Percentiles rank a stretch among this genome's conserved stretches.
These are phyloP conservation scores for Lentinula boryana DNA, from an alignment of 768 basidiomycete species.

Conservation along the genomic window DNA sequence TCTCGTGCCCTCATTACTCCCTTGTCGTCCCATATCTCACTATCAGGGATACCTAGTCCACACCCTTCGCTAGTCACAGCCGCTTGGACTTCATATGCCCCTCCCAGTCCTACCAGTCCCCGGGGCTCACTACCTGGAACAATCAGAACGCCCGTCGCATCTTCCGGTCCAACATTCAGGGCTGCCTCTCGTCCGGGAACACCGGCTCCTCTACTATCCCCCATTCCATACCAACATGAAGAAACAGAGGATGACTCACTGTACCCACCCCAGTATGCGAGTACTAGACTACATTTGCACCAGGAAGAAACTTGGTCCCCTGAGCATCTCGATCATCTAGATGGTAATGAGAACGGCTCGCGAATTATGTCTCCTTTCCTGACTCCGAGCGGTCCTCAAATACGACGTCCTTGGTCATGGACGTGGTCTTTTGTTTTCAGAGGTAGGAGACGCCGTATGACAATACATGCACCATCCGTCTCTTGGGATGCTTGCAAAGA, in stretches of 20 bases:
- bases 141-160: constrained; percentile 33
- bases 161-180: constrained; percentile 31
- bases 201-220: constrained; percentile 35
- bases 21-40: constrained; percentile 10
- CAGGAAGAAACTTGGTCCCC: constrained; percentile 25
- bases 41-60: constrained; percentile 6
- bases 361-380: constrained; percentile 14
- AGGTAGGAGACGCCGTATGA: constrained; percentile 51
- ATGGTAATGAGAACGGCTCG: constrained; percentile 12
- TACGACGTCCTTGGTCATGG: constrained; percentile 26
- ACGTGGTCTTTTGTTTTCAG: constrained; percentile 50
- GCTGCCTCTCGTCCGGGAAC: constrained; percentile 36
- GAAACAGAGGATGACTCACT: constrained; percentile 46
- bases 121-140: constrained; percentile 27
- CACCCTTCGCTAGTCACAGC: constrained; percentile 24
- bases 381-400: constrained; percentile 2
- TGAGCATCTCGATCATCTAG: constrained; percentile 21
- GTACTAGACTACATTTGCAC: constrained; percentile 26
- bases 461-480: constrained; percentile 32
- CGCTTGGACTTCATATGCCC: constrained; percentile 38
- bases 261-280: constrained; percentile 44
- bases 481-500: constrained; percentile 17
- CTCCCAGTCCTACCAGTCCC: constrained; percentile 30
- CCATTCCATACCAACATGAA: constrained; percentile 26
- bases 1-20: constrained; percentile 21